These are phyloP conservation scores for Aspergillus steynii DNA, from an alignment of 495 filamentous ascomycete species.

Conservation along the genomic window DNA sequence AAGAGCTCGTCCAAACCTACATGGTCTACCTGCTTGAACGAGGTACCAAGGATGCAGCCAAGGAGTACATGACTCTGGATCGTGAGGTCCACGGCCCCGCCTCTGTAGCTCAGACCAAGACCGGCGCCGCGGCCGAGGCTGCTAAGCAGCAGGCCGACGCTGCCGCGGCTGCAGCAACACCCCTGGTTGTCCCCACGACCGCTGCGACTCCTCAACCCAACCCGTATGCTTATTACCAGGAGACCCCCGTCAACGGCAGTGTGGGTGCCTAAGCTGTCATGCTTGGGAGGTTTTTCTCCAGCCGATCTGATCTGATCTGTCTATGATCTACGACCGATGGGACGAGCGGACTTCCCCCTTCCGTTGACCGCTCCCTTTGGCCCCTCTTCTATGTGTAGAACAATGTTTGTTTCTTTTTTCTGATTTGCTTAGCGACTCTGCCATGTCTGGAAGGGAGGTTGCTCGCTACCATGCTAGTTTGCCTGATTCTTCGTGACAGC, in stretches of 20 bases:
- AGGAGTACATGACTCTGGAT: slow-evolving; percentile 83
- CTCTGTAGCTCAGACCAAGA: slow-evolving; percentile 39
- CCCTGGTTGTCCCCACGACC: neutral
- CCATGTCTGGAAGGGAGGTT: slow-evolving; percentile 10
- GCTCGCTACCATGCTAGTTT: slow-evolving; percentile 6
- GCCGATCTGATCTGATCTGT: slow-evolving; percentile 5
- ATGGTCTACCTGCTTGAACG: slow-evolving; percentile 83
- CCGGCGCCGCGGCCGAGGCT: slow-evolving; percentile 27
- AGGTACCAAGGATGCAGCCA: slow-evolving; percentile 78
- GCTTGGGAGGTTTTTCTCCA: neutral
- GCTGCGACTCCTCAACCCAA: slow-evolving; percentile 27
- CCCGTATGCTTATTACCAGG: slow-evolving; percentile 43
- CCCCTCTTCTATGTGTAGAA: slow-evolving; percentile 4
- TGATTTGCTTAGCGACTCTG: slow-evolving; percentile 34
- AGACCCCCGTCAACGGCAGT: slow-evolving; percentile 36
- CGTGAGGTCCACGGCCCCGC: slow-evolving; percentile 75
- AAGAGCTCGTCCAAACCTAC: slow-evolving; percentile 77
- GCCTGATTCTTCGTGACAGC: slow-evolving; percentile 13
- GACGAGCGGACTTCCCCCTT: neutral
- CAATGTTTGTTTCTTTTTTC: slow-evolving; percentile 17
- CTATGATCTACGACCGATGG: neutral
- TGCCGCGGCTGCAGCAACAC: slow-evolving; percentile 6
- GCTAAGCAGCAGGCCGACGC: slow-evolving; percentile 17
- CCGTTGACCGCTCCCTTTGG: neutral
- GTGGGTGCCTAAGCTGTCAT: slow-evolving; percentile 13